Conservation (phyloP, 306 rosid species). For the Cicer chorassanicum region DNA sequence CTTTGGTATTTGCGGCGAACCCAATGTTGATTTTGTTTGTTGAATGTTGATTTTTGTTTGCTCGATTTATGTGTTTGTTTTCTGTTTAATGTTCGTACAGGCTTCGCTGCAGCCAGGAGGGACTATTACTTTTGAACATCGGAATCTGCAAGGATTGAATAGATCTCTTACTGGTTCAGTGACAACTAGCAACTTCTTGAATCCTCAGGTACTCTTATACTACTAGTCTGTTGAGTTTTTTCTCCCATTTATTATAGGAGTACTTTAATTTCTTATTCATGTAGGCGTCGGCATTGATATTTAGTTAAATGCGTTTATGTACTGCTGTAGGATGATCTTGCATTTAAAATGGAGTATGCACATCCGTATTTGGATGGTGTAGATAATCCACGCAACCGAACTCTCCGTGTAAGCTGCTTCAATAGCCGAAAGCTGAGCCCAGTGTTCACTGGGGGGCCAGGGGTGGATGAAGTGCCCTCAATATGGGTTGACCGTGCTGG, state of each 20-base stretch:
- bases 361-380: slow-evolving; percentile 98
- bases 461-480: slow-evolving; percentile 98
- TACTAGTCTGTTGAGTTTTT: slow-evolving; percentile 34
- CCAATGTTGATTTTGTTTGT: background rate
- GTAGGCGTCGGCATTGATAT: slow-evolving; percentile 2
- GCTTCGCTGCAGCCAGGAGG: slow-evolving; percentile 99
- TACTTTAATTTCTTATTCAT: slow-evolving; percentile 7
- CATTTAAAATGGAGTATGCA: slow-evolving; percentile 88
- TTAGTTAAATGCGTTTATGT: slow-evolving; percentile 24
- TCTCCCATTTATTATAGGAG: slow-evolving; percentile 15
- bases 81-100: slow-evolving; percentile 51
- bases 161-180: slow-evolving; percentile 84
- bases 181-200: slow-evolving; percentile 83
- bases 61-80: slow-evolving; percentile 34
- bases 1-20: slow-evolving; percentile 62
- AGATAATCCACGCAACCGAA: slow-evolving; percentile 66
- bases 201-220: slow-evolving; percentile 73
- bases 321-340: slow-evolving; percentile 83
- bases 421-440: slow-evolving; percentile 97
- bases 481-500: slow-evolving; percentile 99
- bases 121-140: slow-evolving; percentile 86
- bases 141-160: slow-evolving; percentile 83
- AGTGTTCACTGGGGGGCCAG: slow-evolving; percentile 97
- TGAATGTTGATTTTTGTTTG: background rate
- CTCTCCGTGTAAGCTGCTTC: slow-evolving; percentile 91